Evolutionary conservation across 2,329 filamentous ascomycete genomes (phyloP).

Genomic region (Cercospora sesami): DNA sequence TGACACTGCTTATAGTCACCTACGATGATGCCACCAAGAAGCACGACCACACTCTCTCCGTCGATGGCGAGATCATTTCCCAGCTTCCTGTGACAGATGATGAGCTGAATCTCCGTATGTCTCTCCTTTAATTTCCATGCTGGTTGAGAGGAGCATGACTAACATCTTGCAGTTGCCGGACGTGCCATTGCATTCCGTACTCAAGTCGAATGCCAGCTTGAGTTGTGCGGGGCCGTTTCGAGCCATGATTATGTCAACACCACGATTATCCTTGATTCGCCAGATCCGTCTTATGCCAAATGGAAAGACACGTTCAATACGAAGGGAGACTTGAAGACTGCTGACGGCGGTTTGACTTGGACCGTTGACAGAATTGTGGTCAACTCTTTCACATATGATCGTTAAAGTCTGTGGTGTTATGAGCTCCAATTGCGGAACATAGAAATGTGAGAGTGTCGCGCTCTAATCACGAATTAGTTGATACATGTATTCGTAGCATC

Average conservation of each 20-base stretch:
- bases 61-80: not conserved
- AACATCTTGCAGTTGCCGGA: not conserved
- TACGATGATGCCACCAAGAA: conserved; percentile 2
- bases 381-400: not conserved
- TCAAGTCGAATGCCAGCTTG: conserved; percentile 7
- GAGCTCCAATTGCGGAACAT: no score
- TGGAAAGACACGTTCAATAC: not conserved
- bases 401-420: not conserved
- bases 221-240: not conserved
- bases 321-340: not conserved
- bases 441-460: no score
- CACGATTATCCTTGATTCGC: not conserved
- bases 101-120: not conserved
- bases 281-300: not conserved
- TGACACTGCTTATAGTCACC: not conserved
- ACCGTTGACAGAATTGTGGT: not conserved
- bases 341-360: conserved; percentile 6
- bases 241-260: not conserved
- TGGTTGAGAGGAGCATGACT: not conserved
- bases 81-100: not conserved
- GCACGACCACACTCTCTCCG: not conserved
- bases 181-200: not conserved
- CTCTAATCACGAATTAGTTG: no score
- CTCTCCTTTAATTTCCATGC: not conserved
- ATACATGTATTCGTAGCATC: not conserved